These are phyloP conservation scores for Naematelia aurantialba DNA, from an alignment of 768 basidiomycete species.

Conservation along the genomic window DNA sequence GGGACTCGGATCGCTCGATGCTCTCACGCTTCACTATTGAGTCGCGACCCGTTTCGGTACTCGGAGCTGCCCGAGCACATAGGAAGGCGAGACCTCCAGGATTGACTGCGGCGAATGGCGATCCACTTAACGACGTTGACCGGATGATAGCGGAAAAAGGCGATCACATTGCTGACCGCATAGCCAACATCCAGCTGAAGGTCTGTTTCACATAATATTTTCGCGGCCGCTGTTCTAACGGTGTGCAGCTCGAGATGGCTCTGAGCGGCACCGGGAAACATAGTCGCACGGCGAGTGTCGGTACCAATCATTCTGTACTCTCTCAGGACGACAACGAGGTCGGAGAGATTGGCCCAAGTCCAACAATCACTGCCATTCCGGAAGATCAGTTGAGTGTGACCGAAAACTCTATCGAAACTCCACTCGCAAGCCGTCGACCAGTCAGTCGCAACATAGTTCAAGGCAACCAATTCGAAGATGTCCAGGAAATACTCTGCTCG, in stretches of 20 bases:
- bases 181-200: constrained; percentile 85
- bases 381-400: background rate
- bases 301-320: background rate
- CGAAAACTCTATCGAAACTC: background rate
- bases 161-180: constrained; percentile 82
- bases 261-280: background rate
- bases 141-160: constrained; percentile 78
- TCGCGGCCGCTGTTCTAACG: constrained; percentile 1
- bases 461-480: no score
- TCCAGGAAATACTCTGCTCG: no score
- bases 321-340: background rate
- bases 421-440: background rate
- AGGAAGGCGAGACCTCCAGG: constrained; percentile 2
- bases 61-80: constrained; percentile 4
- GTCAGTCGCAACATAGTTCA: no score
- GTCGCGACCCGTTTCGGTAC: constrained; percentile 2
- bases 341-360: background rate
- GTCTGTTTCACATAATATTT: constrained; percentile 51
- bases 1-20: constrained; percentile 2
- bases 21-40: constrained; percentile 9
- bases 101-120: constrained; percentile 1
- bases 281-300: background rate
- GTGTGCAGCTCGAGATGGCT: constrained; percentile 23
- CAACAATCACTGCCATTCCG: background rate
- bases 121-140: constrained; percentile 56